Evolutionary conservation across 2,329 filamentous ascomycete species (phyloP), one percentile per base, ranked within the genome.

Genomic region (Ophiostoma montium): DNA sequence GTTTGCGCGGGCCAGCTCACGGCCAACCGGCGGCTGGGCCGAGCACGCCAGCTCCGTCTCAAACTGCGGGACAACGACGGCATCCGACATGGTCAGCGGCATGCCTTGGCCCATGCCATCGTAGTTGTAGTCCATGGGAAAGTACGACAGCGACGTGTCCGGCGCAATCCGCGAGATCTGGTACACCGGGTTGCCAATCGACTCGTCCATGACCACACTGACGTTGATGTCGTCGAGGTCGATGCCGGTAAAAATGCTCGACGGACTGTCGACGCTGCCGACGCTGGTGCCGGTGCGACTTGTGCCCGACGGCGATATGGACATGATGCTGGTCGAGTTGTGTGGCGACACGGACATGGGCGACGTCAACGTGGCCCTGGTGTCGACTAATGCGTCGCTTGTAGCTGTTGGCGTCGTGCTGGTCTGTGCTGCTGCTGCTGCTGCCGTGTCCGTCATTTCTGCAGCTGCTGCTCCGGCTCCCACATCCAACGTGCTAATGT

Each of bases 171-270:
- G 51, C 12, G 53, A 63, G 52, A 74, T 64, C 38, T 65, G 64
- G 55, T 68, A 72, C 18, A 64, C 60, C 1, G 72, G 70, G 15
- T 65, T 65, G 38, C 63, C 63, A 53, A 73, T 57, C 5, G 56
- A 47, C 5, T 67, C 63, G 43, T 71, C 64, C 47, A 69, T 62
- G 47, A 62, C 61, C 13, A 75, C 61, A 7, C 62, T 65, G 46
- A 71, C 63, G 4, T 61, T 63, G 23, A 70, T 55, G 15, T 65
- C 63, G 30, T 67, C 63, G 10, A 65, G 49, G 41, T 66, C 60
- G 46, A 67, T 61, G 44, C 62, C 55, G 15, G 56, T 58, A 47
- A 67, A 63, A 39, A 65, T 47, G 38, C 23, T 47, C 5, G 30
- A 27, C 12, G 50, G 39, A 13, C 41, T 39, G 19, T 44, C 41